phyloP scores from a whole-genome alignment of 106 monocot species.

The Dendrobium officinale region DNA sequence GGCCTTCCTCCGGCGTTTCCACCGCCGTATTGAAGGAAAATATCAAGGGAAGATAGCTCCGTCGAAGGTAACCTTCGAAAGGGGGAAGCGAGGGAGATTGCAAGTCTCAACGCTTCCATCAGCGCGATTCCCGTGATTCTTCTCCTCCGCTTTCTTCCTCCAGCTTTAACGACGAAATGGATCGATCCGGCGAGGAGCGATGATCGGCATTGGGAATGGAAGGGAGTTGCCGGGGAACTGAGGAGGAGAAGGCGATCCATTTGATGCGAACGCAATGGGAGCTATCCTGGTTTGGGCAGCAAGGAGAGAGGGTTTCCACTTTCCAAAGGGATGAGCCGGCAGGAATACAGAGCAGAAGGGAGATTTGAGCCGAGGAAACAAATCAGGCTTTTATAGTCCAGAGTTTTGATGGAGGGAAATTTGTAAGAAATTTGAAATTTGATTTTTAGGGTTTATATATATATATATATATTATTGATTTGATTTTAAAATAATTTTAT shows the following conservation, averaged over 20 bases:
- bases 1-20: neutral
- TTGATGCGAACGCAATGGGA: neutral
- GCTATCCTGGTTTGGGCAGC: too few relatives aligned
- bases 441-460: too few relatives aligned
- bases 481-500: too few relatives aligned
- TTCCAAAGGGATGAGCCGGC: too few relatives aligned
- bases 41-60: neutral
- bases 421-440: too few relatives aligned
- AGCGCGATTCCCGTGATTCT: neutral
- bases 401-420: too few relatives aligned
- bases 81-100: neutral
- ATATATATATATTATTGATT: too few relatives aligned
- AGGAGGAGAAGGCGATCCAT: slow-evolving; percentile 3
- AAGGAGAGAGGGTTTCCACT: too few relatives aligned
- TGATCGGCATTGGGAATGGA: neutral
- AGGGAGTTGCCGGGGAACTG: neutral
- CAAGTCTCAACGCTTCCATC: neutral
- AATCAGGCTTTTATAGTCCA: too few relatives aligned
- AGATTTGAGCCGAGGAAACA: too few relatives aligned
- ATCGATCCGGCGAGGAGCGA: neutral
- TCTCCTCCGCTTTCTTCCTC: neutral
- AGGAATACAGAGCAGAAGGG: too few relatives aligned
- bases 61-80: neutral
- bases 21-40: neutral
- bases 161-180: neutral